A percentile compares a stretch with the other conserved stretches of the same genome.
Evolutionary conservation across 345 rosid species (phyloP).

Genomic region (Pistacia integerrima): DNA sequence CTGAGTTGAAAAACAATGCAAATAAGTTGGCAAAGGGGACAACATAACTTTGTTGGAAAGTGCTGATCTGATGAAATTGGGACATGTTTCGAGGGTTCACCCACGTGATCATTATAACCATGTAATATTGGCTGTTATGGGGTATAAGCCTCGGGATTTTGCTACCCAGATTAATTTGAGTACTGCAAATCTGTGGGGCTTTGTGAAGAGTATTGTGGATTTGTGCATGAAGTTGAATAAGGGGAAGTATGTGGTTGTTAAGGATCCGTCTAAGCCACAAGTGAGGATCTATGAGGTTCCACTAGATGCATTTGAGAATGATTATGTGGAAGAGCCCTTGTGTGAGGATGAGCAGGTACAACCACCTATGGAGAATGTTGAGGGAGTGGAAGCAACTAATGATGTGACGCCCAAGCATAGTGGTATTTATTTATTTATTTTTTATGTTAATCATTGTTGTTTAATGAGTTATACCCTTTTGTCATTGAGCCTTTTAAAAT

Average conservation of each 20-base stretch:
- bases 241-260: conserved; percentile 88
- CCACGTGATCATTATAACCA: conserved; percentile 98
- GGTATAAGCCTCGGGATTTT: conserved; percentile 89
- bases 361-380: conserved; percentile 69
- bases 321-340: conserved; percentile 91
- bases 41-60: conserved; percentile 80
- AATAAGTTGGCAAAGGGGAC: conserved; percentile 98
- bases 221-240: conserved; percentile 91
- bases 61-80: conserved; percentile 97
- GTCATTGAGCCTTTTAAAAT: background rate
- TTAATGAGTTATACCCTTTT: background rate
- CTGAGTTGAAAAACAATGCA: conserved; percentile 93
- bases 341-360: conserved; percentile 88
- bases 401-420: conserved; percentile 55
- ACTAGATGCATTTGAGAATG: conserved; percentile 95
- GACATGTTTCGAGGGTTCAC: conserved; percentile 94
- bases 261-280: conserved; percentile 94
- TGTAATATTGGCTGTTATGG: conserved; percentile 83
- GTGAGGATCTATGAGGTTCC: conserved; percentile 97
- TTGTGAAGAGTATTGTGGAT: conserved; percentile 88
- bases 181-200: conserved; percentile 93
- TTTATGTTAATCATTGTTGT: background rate
- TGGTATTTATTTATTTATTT: conserved; percentile 25
- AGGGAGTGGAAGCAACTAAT: conserved; percentile 52
- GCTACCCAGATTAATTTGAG: conserved; percentile 90